These are phyloP conservation scores for Whalleya microplaca DNA, from an alignment of 2,329 filamentous ascomycete species.

Conservation along the genomic window DNA sequence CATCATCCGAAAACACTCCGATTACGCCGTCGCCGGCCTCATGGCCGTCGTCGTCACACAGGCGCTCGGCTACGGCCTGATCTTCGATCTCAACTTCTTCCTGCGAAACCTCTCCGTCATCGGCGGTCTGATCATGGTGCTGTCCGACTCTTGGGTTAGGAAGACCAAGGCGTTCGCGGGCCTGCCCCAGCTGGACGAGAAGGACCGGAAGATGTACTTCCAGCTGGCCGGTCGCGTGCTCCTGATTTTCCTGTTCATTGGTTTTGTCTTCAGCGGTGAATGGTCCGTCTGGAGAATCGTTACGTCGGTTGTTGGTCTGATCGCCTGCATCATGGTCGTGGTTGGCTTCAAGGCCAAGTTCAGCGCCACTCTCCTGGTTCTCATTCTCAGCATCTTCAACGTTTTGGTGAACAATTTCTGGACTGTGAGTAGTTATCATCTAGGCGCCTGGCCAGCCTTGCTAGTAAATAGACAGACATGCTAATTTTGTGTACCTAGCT, in stretches of 20 bases:
- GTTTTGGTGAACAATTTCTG: slow-evolving; percentile 99
- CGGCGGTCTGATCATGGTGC: slow-evolving; percentile 95
- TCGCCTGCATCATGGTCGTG: slow-evolving; percentile 97
- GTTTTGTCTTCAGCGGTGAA: slow-evolving; percentile 92
- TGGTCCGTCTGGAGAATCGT: slow-evolving; percentile 89
- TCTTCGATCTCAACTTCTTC: slow-evolving; percentile 99
- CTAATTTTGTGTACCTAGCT: slow-evolving; percentile 62
- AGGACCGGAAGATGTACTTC: slow-evolving; percentile 99
- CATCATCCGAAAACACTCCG: slow-evolving; percentile 89
- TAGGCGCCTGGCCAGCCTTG: background rate
- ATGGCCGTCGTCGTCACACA: slow-evolving; percentile 91
- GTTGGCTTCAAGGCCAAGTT: slow-evolving; percentile 99
- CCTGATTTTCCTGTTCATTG: slow-evolving; percentile 95
- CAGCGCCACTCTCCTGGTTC: slow-evolving; percentile 91
- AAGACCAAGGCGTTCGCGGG: slow-evolving; percentile 97
- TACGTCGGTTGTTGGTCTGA: slow-evolving; percentile 81
- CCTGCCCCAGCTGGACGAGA: slow-evolving; percentile 92
- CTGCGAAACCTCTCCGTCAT: slow-evolving; percentile 97
- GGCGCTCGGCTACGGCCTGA: slow-evolving; percentile 93
- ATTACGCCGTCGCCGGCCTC: slow-evolving; percentile 88
- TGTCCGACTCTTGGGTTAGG: slow-evolving; percentile 96
- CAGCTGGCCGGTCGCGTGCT: slow-evolving; percentile 95
- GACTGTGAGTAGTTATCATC: slow-evolving; percentile 80
- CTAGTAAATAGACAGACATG: slow-evolving; percentile 17
- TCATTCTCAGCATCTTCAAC: slow-evolving; percentile 96